Evolutionary conservation across 805 yeast species (phyloP), one percentile per base, ranked within the genome.

Genomic region (Myxozyma udenii): DNA sequence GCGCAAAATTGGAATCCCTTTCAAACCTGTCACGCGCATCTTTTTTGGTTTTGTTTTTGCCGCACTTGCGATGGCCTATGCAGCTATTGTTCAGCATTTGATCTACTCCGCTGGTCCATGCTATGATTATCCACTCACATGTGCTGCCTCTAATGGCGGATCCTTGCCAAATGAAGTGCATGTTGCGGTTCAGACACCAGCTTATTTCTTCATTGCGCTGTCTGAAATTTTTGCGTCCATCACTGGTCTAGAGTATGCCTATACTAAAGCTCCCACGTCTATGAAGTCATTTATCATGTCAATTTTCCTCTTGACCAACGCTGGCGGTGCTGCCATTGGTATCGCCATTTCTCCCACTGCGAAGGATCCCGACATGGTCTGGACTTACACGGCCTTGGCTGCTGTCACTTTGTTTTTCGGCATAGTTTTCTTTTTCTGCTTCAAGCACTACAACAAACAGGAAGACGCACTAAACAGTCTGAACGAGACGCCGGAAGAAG

Each of bases 241-340:
- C 62, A 85, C 93, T 21, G 93, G 91, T 62, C 77, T 84, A 61
- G 93, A 86, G 71, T 85, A 84, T 65, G 95, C 95, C 18, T 86
- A 84, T 71, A 81, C 89, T 24, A 83, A 85, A 71, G 91, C 93
- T 4, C 93, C 93, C 38, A 76, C 75, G 6, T 70, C 77, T 44
- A 80, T 81, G 85, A 80, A 79, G 67, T 77, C 84, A 14, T 77
- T 81, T 64, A 76, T 81, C 62, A 80, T 80, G 81, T 61, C 73
- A 5, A 57, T 81, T 46, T 85, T 82, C 73, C 74, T 86, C 63
- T 70, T 85, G 51, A 84, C 85, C 38, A 81, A 75, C 60, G 93
- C 95, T n/a, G 62, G 83, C 46, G 89, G 93, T 52, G 77, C 91
- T 23, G 88, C 89, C 19, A 63, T 85, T 42, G 88, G 90, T 62